A percentile compares a stretch with the other conserved stretches of the same genome.
phyloP scores from a whole-genome alignment of 345 rosid species.

The Anastatica hierochuntica region DNA sequence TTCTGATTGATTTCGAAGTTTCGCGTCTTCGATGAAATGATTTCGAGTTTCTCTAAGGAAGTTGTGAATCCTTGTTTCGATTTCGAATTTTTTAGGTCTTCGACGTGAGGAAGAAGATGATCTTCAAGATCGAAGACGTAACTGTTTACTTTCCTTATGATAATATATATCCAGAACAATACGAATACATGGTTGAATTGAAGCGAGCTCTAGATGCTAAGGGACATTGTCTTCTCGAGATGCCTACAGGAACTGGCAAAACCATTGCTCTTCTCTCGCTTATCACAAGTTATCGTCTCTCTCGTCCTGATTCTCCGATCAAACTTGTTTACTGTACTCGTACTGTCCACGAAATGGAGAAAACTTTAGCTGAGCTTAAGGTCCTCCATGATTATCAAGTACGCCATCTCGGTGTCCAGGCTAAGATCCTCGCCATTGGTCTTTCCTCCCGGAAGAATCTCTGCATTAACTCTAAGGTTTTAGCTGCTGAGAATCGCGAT shows the following conservation, averaged over 20 bases:
- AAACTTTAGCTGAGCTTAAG: constrained; percentile 81
- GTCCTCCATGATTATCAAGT: constrained; percentile 64
- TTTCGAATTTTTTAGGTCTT: no score
- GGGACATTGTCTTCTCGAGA: constrained; percentile 97
- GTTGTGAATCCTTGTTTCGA: no score
- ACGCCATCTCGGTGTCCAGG: constrained; percentile 54
- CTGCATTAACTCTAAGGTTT: constrained; percentile 65
- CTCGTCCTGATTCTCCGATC: constrained; percentile 53
- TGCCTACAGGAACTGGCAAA: constrained; percentile 99
- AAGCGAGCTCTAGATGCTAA: constrained; percentile 91
- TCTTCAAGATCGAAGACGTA: constrained; percentile 80
- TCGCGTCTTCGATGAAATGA: no score
- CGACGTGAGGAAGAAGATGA: constrained; percentile 50
- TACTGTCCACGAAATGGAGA: constrained; percentile 99
- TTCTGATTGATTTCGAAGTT: no score
- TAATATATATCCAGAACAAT: constrained; percentile 88
- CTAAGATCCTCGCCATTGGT: constrained; percentile 71
- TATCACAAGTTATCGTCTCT: constrained; percentile 76
- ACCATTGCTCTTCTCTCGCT: constrained; percentile 91
- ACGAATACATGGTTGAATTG: constrained; percentile 85
- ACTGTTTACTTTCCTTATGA: constrained; percentile 90
- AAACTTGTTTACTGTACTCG: constrained; percentile 95
- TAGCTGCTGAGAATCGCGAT: constrained; percentile 82
- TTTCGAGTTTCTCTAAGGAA: no score
- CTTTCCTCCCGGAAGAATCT: constrained; percentile 86